Evolutionary conservation across 1,284 basidiomycete species (phyloP), one percentile per base, ranked within the genome.

Genomic region (Rhodotorula sp.): DNA sequence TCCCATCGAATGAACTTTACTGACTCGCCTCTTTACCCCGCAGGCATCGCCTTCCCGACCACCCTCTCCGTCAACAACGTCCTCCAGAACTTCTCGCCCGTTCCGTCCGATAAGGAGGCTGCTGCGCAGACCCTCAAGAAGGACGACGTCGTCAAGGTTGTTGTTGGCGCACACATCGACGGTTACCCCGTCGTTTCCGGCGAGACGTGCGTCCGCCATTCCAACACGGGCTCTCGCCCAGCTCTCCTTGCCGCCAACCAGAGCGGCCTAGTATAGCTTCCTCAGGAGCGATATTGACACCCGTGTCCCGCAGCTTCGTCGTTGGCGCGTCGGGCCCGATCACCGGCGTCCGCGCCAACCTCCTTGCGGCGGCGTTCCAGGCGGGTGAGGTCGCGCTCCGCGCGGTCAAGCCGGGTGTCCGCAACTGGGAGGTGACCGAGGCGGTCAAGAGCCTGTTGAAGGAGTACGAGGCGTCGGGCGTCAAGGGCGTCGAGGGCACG

Each of bases 131-230:
- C 82, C 44, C 87, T 99, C 77, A 89, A 89, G 69, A 91, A 93
- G 78, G 89, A 89, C 76, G 96, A 99, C 81, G 89, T 98, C 67
- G 96, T 98, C 79, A 98, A 98, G 85, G 85, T 99, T 76, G 92
- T 96, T 83, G 85, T 97, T 74, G 96, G 96, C 70, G 92, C 95
- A 48, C 96, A 98, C 82, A 95, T 99, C 82, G 96, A 99, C 82
- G 96, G 82, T 32, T 94, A 90, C 81, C 91, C 93, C 34, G 87
- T 91, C 67, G 88, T 95, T 81, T 88, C 88, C 79, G 96, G 92
- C 69, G 96, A 99, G 84, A 98, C 94, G 76, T 75, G 60, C 63
- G 78, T 73, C 27, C 46, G 13, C 25, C n/a, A 15, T n/a, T n/a
- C n/a, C n/a, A n/a, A n/a, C n/a, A n/a, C n/a, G n/a, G n/a, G n/a